Percentiles rank a stretch among this genome's conserved stretches.
These are phyloP conservation scores for Davidsoniella virescens DNA, from an alignment of 2,329 filamentous ascomycete species.

Conservation along the genomic window DNA sequence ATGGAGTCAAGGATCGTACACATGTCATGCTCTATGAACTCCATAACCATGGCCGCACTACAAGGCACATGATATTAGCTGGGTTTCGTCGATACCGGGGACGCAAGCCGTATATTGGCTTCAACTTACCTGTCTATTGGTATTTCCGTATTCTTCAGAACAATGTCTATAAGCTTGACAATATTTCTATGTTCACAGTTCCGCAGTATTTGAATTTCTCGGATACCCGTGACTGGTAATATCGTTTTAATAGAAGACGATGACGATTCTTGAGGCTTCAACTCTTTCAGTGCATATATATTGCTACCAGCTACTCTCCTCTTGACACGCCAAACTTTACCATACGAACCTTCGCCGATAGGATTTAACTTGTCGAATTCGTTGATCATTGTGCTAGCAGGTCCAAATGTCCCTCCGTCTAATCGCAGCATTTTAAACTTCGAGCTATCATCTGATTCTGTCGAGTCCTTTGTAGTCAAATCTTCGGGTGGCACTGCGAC, in stretches of 20 bases:
- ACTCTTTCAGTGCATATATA: constrained; percentile 58
- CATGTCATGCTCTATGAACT: constrained; percentile 94
- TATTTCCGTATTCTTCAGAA: constrained; percentile 49
- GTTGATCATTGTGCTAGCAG: constrained; percentile 57
- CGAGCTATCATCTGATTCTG: constrained; percentile 21
- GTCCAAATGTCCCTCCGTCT: constrained; percentile 48
- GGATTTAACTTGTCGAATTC: constrained; percentile 87
- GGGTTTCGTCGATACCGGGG: not conserved
- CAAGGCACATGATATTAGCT: not conserved
- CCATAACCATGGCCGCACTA: constrained; percentile 86
- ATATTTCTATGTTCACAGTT: constrained; percentile 70
- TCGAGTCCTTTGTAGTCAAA: constrained; percentile 11
- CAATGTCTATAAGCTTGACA: constrained; percentile 67
- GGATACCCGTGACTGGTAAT: constrained; percentile 77
- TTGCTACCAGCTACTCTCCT: too few relatives aligned
- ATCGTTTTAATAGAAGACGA: constrained; percentile 25
- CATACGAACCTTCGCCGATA: constrained; percentile 95
- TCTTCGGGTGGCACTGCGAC: constrained; percentile 31
- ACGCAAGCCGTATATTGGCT: not conserved
- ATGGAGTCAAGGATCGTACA: constrained; percentile 88
- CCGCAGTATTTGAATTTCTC: constrained; percentile 84
- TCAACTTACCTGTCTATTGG: constrained; percentile 35
- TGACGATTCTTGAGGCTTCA: constrained; percentile 59
- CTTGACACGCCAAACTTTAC: constrained; percentile 72
- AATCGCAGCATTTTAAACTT: constrained; percentile 50